Conservation (phyloP, 345 rosid genomes). For the Ailanthus altissimus region DNA sequence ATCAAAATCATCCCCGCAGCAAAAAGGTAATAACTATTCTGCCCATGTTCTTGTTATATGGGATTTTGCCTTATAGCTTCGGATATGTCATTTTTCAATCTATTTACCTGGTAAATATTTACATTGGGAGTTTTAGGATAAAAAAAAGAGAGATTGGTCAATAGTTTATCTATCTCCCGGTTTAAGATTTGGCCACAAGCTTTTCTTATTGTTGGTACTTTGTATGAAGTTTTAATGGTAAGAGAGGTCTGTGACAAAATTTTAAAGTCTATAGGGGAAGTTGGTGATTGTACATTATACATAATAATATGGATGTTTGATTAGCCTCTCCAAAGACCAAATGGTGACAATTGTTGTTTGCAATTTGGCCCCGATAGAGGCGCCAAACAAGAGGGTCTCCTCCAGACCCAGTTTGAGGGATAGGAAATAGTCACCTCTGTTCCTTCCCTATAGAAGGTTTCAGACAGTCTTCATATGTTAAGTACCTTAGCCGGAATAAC, state of each 20-base stretch:
- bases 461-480: not conserved
- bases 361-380: not conserved
- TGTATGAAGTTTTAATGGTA: no score
- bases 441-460: not conserved
- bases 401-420: conserved; percentile 20
- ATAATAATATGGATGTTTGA: not conserved
- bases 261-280: not conserved
- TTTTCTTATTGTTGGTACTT: no score
- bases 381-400: not conserved
- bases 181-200: no score
- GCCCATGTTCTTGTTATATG: not conserved
- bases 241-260: not conserved
- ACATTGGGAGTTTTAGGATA: not conserved
- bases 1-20: conserved; percentile 1
- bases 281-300: not conserved
- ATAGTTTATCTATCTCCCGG: no score
- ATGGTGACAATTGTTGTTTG: not conserved
- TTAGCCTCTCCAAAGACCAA: conserved; percentile 2
- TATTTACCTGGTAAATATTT: no score
- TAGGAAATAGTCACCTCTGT: conserved; percentile 6
- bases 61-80: conserved; percentile 3
- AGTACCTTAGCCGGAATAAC: no score
- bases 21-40: not conserved
- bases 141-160: no score
- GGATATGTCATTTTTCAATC: not conserved